Conservation (phyloP, 345 rosid species). For the Pugionium dolabratum region DNA sequence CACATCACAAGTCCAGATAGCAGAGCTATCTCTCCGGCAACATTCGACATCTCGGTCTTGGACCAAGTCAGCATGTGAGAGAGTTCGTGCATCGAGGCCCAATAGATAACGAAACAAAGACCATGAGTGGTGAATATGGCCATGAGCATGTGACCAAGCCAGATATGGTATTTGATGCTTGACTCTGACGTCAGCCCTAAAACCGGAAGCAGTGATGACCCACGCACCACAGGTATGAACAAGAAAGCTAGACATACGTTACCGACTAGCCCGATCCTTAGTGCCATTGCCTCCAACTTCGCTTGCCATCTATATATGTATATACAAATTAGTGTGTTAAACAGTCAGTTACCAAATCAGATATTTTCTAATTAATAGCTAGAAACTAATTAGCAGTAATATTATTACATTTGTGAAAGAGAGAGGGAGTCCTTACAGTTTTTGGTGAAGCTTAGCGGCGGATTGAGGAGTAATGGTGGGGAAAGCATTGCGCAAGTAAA, state of each 20-base stretch:
- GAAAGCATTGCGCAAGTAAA: conserved; percentile 47
- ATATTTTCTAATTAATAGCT: background rate
- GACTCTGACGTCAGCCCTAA: conserved; percentile 74
- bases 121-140: conserved; percentile 66
- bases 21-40: conserved; percentile 77
- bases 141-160: conserved; percentile 81
- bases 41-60: conserved; percentile 46
- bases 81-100: conserved; percentile 44
- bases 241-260: conserved; percentile 56
- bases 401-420: background rate
- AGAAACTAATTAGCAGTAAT: background rate
- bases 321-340: no score
- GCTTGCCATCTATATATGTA: conserved; percentile 54
- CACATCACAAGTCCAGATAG: conserved; percentile 62
- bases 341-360: no score
- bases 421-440: conserved; percentile 41
- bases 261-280: conserved; percentile 60
- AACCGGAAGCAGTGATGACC: conserved; percentile 67
- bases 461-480: conserved; percentile 39
- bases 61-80: conserved; percentile 55
- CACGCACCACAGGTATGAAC: conserved; percentile 81
- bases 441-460: conserved; percentile 42
- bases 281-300: conserved; percentile 41
- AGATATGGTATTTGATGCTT: conserved; percentile 84
- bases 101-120: conserved; percentile 47